Base-by-base conservation (phyloP, 164 flowering plant genomes). In the Macadamia tetraphylla region DNA sequence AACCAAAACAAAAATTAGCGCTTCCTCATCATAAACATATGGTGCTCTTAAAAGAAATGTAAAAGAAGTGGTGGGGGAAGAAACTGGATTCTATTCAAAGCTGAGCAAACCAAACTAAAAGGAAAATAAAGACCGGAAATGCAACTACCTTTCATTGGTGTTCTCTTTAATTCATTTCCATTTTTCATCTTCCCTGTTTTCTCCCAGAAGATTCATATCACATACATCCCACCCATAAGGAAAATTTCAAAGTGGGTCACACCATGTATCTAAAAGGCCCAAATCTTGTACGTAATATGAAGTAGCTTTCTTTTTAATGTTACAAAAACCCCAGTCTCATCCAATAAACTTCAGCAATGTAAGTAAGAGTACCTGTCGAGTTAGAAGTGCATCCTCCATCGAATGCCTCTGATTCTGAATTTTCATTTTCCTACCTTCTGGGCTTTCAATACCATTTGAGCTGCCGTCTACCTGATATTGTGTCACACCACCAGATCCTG, bases 341-440 rank as follows among this genome's bases (percentile, higher is more conserved):
- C 58, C 51, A 43, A 62, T 66, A 42, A 62, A 1, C n/a, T 30
- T 30, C 64, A 55, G 58, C 14, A 30, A 31, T 62, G 44, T 53
- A 67, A 64, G 42, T 53, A 56, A 57, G 40, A 35, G 60, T 64
- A 81, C 84, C 86, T 74, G 76, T 75, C 49, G 63, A 70, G 61
- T 63, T 64, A 58, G 79, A 67, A 9, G 62, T 62, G 63, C 71
- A 65, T 31, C 75, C 74, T 71, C 74, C 82, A 67, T 77, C 73
- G 53, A 67, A 68, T 32, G 46, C 65, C 71, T 73, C 77, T 29
- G 71, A 49, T 66, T 78, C 84, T 40, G 73, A 68, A 67, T 70
- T 65, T 40, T 63, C 71, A 62, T 32, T 30, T 5, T n/a, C 11
- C 6, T 67, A 55, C 62, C 82, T 61, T 67, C 72, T 31, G 71